Base-by-base conservation (phyloP, 495 filamentous ascomycete species). In the Penicillium tannophilum region DNA sequence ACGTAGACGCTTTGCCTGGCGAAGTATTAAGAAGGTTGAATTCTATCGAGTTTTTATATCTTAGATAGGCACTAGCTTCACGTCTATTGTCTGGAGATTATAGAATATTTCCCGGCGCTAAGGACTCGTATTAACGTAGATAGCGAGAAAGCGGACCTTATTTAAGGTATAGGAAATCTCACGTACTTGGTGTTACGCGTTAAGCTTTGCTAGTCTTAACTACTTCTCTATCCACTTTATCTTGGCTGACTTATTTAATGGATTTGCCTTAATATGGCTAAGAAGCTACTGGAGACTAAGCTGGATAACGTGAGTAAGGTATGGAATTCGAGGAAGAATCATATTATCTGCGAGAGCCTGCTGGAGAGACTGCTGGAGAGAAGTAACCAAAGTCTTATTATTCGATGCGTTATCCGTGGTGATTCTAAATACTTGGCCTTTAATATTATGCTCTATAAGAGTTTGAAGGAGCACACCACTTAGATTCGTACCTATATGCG, bases 51-150 rank as follows among this genome's bases (percentile, higher is more conserved):
- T 65, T 26, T 19, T 7, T 0, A 68, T 52, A 59, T 70, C 67
- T 49, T 70, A 49, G 9, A 68, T 65, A 26, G 56, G 61, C 11
- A 68, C 47, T 19, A 65, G 60, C 23, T 56, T 65, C 51, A 31
- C 33, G 14, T 58, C 9, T 31, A 31, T 31, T 31, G 4, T 31
- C 30, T 55, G 24, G 35, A 39, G 35, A 16, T 11, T 39, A 39
- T 12, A 43, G 16, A 68, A 64, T 0, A 50, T 28, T 26, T 64
- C 52, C 35, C 36, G 26, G 24, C 56, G 44, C 30, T 68, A 48
- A 46, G 60, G 56, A 35, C 59, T 64, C 48, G 2, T n/a, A n/a
- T 35, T 52, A 4, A 52, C 19, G 54, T 43, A 61, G n/a, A 64
- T 42, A 14, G 49, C 54, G 42, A 68, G 54, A 31, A 7, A 31